Evolutionary conservation across 257 asterid species (phyloP), one percentile per base, ranked within the genome.

Genomic region (Capsicum baccatum): DNA sequence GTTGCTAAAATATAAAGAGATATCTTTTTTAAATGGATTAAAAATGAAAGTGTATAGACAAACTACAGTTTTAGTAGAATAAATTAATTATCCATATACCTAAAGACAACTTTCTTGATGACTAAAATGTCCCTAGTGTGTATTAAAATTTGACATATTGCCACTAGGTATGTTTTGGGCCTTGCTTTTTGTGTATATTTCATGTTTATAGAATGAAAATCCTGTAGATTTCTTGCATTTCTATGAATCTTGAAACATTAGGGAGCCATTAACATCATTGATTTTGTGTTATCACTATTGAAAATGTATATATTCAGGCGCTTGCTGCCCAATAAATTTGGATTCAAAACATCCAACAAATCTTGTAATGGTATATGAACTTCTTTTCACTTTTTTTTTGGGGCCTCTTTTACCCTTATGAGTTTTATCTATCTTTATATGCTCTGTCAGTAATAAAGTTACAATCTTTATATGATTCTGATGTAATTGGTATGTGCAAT

Each of bases 261-360:
- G 55, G 15, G 71, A 73, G 70, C 19, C 19, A 48, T 79, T 35
- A 55, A 67, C 13, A 74, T 76, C 35, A 82, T 55, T 76, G 58
- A 79, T 57, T 87, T 14, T 86, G 80, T 79, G 44, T 50, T 42
- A 44, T 79, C 83, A 60, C 82, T 62, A n/a, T 83, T 84, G 86
- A 81, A 79, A 85, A 94, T 94, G 98, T 91, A 92, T 89, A 44
- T 93, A 56, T 83, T 91, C 90, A 94, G 88, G 86, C 92, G 87
- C 63, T 79, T 92, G 78, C 86, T 74, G 89, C 90, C 87, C 88
- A 39, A 81, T 83, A 89, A 82, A 16, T 12, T 69, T 83, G 89
- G 88, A 82, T 83, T 73, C 70, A 81, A 87, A 80, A 91, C 85
- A 80, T 90, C 91, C 73, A 85, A 79, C 64, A 90, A 83, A 64